Conservation (phyloP, 139 green algal species). For the Chlamydomonas incerta region DNA sequence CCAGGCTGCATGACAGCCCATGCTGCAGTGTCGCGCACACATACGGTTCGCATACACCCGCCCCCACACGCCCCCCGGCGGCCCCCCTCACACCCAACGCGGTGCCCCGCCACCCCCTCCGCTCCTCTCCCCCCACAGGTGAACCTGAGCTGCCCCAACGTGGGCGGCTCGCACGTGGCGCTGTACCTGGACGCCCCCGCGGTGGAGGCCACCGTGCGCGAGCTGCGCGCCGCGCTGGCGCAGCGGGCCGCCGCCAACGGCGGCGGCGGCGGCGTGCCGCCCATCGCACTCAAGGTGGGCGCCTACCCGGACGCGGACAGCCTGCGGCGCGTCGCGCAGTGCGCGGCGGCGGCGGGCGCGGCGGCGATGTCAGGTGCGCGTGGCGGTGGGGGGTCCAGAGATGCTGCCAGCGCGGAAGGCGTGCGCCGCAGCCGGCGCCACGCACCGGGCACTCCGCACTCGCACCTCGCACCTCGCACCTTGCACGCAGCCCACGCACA, state of each 20-base stretch:
- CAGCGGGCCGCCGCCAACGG: not conserved
- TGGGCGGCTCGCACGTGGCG: constrained; percentile 44
- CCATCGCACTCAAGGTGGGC: constrained; percentile 44
- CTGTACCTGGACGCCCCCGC: constrained; percentile 43
- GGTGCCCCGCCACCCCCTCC: too few species aligned
- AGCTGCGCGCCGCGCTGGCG: not conserved
- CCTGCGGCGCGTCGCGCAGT: not conserved
- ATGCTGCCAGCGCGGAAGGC: too few species aligned
- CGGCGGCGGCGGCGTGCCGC: too few species aligned
- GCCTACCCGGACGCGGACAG: constrained; percentile 16
- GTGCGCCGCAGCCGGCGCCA: too few species aligned
- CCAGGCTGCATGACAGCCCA: too few species aligned
- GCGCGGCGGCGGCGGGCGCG: constrained; percentile 5
- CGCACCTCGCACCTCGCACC: too few species aligned
- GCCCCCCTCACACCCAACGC: too few species aligned
- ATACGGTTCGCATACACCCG: too few species aligned
- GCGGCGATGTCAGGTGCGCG: not conserved
- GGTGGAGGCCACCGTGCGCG: not conserved
- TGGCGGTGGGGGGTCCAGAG: not conserved
- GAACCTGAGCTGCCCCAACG: constrained; percentile 51
- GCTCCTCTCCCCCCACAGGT: not conserved
- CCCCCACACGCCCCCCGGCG: too few species aligned
- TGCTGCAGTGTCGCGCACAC: too few species aligned
- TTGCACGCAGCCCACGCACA: too few species aligned
- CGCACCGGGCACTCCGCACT: too few species aligned